phyloP scores from a whole-genome alignment of 2,329 filamentous ascomycete species.

The Fusarium buxicola region DNA sequence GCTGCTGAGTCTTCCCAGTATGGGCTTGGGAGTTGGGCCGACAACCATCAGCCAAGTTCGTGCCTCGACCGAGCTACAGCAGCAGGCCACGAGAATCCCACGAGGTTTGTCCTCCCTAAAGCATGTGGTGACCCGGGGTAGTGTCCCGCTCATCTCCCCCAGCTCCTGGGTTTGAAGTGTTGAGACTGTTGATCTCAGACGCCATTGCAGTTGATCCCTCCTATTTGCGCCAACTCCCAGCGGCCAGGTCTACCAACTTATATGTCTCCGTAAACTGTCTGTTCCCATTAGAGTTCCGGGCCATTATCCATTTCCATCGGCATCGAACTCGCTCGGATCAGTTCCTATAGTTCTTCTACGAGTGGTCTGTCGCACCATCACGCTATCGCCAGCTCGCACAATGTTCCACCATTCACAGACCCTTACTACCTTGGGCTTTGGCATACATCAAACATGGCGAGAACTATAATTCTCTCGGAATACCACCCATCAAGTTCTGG shows the following conservation, averaged over 20 bases:
- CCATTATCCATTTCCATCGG: background rate
- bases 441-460: no score
- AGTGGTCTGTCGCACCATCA: slow-evolving; percentile 9
- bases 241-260: no score
- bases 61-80: background rate
- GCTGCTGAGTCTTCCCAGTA: no score
- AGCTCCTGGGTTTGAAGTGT: background rate
- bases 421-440: no score
- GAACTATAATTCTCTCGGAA: no score
- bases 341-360: background rate
- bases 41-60: background rate
- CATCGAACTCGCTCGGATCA: no score
- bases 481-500: no score
- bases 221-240: background rate
- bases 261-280: no score
- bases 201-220: background rate
- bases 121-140: background rate
- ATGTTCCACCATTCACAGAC: slow-evolving; percentile 15
- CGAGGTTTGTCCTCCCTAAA: slow-evolving; percentile 6
- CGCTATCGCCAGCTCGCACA: background rate
- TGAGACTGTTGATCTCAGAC: background rate
- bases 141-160: background rate
- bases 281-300: no score
- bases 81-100: slow-evolving; percentile 12
- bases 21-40: background rate